Conservation (phyloP, 1,284 basidiomycete genomes). For the Afroboletus lepidellus region DNA sequence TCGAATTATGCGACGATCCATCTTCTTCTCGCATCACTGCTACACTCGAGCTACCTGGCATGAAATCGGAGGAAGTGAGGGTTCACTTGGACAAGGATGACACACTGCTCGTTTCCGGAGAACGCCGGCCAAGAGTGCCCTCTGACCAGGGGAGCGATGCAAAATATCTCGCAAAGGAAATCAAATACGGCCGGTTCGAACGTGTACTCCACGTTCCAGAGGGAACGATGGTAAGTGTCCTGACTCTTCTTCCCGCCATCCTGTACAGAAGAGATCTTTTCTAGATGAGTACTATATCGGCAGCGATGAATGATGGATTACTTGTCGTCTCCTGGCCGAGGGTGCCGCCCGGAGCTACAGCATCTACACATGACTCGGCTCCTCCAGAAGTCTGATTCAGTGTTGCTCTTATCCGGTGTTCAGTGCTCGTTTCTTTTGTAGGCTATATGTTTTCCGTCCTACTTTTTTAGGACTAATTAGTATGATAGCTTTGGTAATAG, state of each 20-base stretch:
- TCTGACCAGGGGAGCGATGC: constrained; percentile 17
- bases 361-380: constrained; percentile 11
- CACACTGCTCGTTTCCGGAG: constrained; percentile 30
- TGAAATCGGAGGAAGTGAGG: constrained; percentile 33
- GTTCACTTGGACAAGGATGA: constrained; percentile 27
- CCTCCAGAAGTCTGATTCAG: constrained; percentile 7
- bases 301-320: constrained; percentile 34
- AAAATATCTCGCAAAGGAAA: constrained; percentile 27
- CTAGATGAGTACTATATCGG: constrained; percentile 36
- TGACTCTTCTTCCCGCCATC: constrained; percentile 7
- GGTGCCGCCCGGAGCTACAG: constrained; percentile 18
- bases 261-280: constrained; percentile 1
- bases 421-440: constrained; percentile 4
- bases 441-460: background rate
- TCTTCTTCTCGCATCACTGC: constrained; percentile 32
- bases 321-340: constrained; percentile 33
- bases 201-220: constrained; percentile 33
- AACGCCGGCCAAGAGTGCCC: constrained; percentile 21
- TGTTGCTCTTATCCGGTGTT: background rate
- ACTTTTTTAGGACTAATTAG: constrained; percentile 14
- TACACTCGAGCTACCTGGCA: constrained; percentile 31
- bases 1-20: constrained; percentile 34
- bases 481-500: constrained; percentile 10
- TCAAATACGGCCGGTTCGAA: constrained; percentile 33
- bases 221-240: constrained; percentile 30